A percentile compares a stretch with the other conserved stretches of the same genome.
Conservation (phyloP, 257 asterid genomes). For the Salvia hispanica region DNA sequence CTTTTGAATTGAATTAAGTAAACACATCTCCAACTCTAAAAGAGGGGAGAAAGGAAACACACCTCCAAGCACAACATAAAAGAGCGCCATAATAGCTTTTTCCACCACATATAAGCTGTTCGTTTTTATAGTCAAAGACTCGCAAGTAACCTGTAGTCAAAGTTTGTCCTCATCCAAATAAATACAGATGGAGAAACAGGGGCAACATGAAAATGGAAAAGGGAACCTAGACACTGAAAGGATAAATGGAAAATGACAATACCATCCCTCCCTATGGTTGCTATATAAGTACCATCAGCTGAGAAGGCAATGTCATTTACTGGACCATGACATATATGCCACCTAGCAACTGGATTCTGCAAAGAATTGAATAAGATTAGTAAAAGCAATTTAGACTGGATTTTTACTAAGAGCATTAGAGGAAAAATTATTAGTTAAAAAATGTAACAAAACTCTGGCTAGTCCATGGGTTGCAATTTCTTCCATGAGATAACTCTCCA, state of each 20-base stretch:
- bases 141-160: slow-evolving; percentile 77
- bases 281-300: slow-evolving; percentile 75
- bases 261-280: slow-evolving; percentile 95
- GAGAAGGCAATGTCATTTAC: slow-evolving; percentile 79
- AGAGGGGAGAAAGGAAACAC: slow-evolving; percentile 22
- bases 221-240: slow-evolving; percentile 15
- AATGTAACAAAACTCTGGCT: not conserved
- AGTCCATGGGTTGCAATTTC: slow-evolving; percentile 16
- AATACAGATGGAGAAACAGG: slow-evolving; percentile 20
- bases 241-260: slow-evolving; percentile 35
- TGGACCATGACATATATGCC: slow-evolving; percentile 99
- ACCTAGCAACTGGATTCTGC: slow-evolving; percentile 98
- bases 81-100: slow-evolving; percentile 98
- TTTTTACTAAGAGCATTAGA: slow-evolving; percentile 4
- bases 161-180: slow-evolving; percentile 28
- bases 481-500: slow-evolving; percentile 9
- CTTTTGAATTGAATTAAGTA: not conserved
- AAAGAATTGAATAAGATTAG: slow-evolving; percentile 31
- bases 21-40: too few relatives aligned
- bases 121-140: slow-evolving; percentile 87
- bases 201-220: slow-evolving; percentile 19
- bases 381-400: not conserved
- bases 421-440: slow-evolving; percentile 23
- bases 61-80: slow-evolving; percentile 99
- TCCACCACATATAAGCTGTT: slow-evolving; percentile 90